phyloP scores from a whole-genome alignment of 768 basidiomycete genomes.

The Trametes punicea region DNA sequence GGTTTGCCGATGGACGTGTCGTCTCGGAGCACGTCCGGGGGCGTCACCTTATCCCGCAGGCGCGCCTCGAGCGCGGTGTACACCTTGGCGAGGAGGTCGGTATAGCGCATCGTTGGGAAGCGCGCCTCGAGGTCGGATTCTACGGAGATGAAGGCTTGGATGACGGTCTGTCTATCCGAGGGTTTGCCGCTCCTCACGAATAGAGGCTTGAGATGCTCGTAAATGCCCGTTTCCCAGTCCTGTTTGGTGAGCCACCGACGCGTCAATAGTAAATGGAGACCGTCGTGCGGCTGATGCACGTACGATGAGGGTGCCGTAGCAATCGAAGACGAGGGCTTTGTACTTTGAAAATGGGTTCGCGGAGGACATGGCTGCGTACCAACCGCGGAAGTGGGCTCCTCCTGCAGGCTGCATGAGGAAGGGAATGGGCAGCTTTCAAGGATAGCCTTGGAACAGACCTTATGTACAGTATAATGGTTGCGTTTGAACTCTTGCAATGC shows the following conservation, averaged over 20 bases:
- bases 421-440: too few relatives aligned
- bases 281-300: slow-evolving; percentile 12
- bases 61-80: slow-evolving; percentile 34
- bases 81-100: slow-evolving; percentile 49
- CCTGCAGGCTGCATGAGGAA: too few relatives aligned
- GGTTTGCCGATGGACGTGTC: slow-evolving; percentile 35
- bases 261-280: not conserved
- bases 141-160: slow-evolving; percentile 48
- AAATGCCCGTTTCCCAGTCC: slow-evolving; percentile 76
- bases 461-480: too few relatives aligned
- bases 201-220: slow-evolving; percentile 50
- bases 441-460: too few relatives aligned
- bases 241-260: slow-evolving; percentile 23
- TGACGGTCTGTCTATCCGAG: slow-evolving; percentile 51
- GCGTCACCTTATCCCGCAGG: slow-evolving; percentile 25
- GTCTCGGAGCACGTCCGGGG: slow-evolving; percentile 8
- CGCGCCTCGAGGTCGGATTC: slow-evolving; percentile 58
- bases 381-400: too few relatives aligned
- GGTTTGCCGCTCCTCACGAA: slow-evolving; percentile 32
- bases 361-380: not conserved
- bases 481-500: too few relatives aligned
- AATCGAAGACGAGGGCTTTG: slow-evolving; percentile 65
- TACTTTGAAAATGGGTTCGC: slow-evolving; percentile 23
- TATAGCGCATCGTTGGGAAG: slow-evolving; percentile 57
- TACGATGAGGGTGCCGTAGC: slow-evolving; percentile 72